Evolutionary conservation across 2,329 filamentous ascomycete genomes (phyloP), one percentile per base, ranked within the genome.

Genomic region (Fusarium sp.): DNA sequence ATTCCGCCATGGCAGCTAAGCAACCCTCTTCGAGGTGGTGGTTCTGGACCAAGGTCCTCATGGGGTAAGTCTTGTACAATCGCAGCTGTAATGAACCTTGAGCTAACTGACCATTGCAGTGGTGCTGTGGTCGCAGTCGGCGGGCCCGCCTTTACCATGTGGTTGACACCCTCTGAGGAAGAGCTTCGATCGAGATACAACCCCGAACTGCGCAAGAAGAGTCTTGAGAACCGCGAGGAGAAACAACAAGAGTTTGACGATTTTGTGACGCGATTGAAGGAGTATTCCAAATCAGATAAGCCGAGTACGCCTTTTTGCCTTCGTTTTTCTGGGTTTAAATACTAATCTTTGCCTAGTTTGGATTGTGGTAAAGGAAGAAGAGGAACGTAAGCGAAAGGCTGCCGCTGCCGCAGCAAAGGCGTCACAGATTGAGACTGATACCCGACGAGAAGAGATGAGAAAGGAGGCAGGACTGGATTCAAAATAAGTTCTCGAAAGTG

Each of bases 151-250:
- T 83, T 98, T 54, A 92, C 95, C 43, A 88, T 91, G 81, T 97
- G 90, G 79, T 83, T 97, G 46, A 88, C 88, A 45, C 96, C 96
- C 3, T 91, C 92, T 14, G 94, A 98, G 73, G 96, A 98, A 80
- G 94, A 98, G 82, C 87, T 99, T 42, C 94, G 97, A 84, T 85
- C 93, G 83, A 89, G 87, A 80, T 98, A 98, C 83, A 98, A 95
- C 80, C 95, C 95, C 1, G 96, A 98, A 34, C 87, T 99, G n/a
- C 92, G 96, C 77, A 92, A 93, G 79, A 89, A 92, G 76, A 94
- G 92, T 66, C 83, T 97, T n/a, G 94, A 94, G 79, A 88, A 90
- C 61, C 88, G 94, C 19, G 85, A 91, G 60, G 89, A 92, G 78
- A 88, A 88, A 63, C 89, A 96, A 76, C 87, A 94, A 80, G 94